These are phyloP conservation scores for Phytophthora pinifolia DNA, from an alignment of 352 stramenopile genomes.

Conservation along the genomic window DNA sequence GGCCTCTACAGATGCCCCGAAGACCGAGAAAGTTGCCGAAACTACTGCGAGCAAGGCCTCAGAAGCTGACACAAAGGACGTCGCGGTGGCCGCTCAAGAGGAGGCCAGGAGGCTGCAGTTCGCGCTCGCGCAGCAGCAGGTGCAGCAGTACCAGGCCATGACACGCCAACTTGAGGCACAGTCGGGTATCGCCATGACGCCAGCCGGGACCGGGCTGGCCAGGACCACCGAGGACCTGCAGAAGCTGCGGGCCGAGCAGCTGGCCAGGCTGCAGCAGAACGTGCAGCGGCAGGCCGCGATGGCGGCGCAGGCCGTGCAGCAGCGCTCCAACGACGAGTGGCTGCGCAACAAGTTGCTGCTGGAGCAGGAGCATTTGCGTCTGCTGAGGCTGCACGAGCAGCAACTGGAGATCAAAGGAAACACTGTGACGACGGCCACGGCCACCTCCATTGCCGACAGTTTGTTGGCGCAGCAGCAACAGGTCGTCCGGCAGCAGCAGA, in stretches of 20 bases:
- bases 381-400: slow-evolving; percentile 38
- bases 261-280: slow-evolving; percentile 60
- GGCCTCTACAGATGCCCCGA: slow-evolving; percentile 31
- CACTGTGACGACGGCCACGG: slow-evolving; percentile 15
- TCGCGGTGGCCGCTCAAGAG: slow-evolving; percentile 17
- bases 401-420: slow-evolving; percentile 23
- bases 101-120: slow-evolving; percentile 35
- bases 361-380: slow-evolving; percentile 49
- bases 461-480: slow-evolving; percentile 50
- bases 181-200: slow-evolving; percentile 19
- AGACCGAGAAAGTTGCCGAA: slow-evolving; percentile 13
- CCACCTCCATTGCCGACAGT: slow-evolving; percentile 34
- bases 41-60: slow-evolving; percentile 14
- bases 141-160: slow-evolving; percentile 33
- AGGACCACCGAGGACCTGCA: slow-evolving; percentile 48
- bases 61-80: slow-evolving; percentile 22
- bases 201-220: slow-evolving; percentile 11
- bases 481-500: slow-evolving; percentile 48
- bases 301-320: slow-evolving; percentile 34
- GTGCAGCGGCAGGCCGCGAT: slow-evolving; percentile 35
- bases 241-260: slow-evolving; percentile 43
- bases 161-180: slow-evolving; percentile 25
- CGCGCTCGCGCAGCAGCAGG: slow-evolving; percentile 45
- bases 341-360: slow-evolving; percentile 43
- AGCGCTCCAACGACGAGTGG: slow-evolving; percentile 37